These are phyloP conservation scores for Leccinum griseonigrum DNA, from an alignment of 1,284 basidiomycete species.

Conservation along the genomic window DNA sequence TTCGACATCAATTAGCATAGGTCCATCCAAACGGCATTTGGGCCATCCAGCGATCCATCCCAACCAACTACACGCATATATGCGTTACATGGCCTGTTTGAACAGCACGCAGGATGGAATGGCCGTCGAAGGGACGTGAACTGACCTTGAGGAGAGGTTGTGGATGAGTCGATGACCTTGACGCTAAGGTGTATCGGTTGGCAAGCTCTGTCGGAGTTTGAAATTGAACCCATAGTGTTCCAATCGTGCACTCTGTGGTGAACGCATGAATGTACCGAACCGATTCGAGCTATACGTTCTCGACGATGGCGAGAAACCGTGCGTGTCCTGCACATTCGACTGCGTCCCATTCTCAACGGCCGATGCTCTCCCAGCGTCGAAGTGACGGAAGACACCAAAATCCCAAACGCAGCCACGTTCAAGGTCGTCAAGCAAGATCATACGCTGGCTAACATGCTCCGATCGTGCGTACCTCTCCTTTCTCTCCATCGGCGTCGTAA, in stretches of 20 bases:
- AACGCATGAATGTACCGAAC: constrained; percentile 86
- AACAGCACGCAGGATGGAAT: constrained; percentile 16
- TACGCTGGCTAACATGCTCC: constrained; percentile 93
- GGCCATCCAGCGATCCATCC: constrained; percentile 50
- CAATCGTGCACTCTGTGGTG: constrained; percentile 1
- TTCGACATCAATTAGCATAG: constrained; percentile 32
- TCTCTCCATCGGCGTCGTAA: neutral
- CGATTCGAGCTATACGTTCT: constrained; percentile 91
- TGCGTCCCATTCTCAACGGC: neutral
- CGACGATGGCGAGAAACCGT: constrained; percentile 91
- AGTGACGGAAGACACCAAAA: constrained; percentile 93
- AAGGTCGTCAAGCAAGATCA: constrained; percentile 97
- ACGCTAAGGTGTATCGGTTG: constrained; percentile 12
- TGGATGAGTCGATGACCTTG: constrained; percentile 40
- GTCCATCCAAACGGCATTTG: constrained; percentile 29
- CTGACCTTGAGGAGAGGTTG: constrained; percentile 65
- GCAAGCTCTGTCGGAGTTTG: constrained; percentile 26
- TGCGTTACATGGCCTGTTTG: constrained; percentile 25
- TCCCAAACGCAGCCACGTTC: constrained; percentile 94
- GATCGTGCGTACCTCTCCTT: constrained; percentile 63
- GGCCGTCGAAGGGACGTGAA: constrained; percentile 30
- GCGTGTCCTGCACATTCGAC: constrained; percentile 37
- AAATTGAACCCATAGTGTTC: constrained; percentile 3
- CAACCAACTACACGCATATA: constrained; percentile 20
- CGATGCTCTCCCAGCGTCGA: constrained; percentile 61